phyloP scores from a whole-genome alignment of 768 basidiomycete species.

The Podaxis sp. region DNA sequence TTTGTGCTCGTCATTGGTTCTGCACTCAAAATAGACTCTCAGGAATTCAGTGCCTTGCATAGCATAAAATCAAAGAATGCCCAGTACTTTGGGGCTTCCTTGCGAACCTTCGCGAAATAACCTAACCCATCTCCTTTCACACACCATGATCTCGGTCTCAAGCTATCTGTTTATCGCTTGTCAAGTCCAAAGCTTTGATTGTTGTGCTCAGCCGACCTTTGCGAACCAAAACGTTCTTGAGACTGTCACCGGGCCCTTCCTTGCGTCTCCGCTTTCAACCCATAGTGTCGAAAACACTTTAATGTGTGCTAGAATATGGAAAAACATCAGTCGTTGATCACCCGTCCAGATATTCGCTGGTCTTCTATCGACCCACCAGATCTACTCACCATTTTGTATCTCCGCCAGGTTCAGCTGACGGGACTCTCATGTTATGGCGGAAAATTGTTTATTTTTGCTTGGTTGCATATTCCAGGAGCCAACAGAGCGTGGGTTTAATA shows the following conservation, averaged over 20 bases:
- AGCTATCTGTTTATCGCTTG: background rate
- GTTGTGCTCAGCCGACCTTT: background rate
- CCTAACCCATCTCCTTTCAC: background rate
- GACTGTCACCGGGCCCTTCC: background rate
- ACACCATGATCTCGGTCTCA: background rate
- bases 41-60: slow-evolving; percentile 12
- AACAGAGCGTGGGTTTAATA: background rate
- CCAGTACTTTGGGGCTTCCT: slow-evolving; percentile 6
- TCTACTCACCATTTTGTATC: slow-evolving; percentile 6
- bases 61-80: slow-evolving; percentile 13
- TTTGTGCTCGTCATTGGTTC: background rate
- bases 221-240: background rate
- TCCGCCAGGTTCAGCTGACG: background rate
- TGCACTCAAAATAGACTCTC: slow-evolving; percentile 1
- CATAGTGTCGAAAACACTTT: background rate
- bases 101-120: slow-evolving; percentile 3
- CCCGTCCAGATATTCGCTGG: background rate
- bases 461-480: background rate
- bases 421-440: slow-evolving; percentile 9
- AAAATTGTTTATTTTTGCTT: slow-evolving; percentile 3
- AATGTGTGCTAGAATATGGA: background rate
- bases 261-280: background rate
- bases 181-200: background rate
- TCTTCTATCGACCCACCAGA: background rate
- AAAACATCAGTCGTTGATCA: background rate